These are phyloP conservation scores for Pleurotus giganteus DNA, from an alignment of 768 basidiomycete genomes.

Conservation along the genomic window DNA sequence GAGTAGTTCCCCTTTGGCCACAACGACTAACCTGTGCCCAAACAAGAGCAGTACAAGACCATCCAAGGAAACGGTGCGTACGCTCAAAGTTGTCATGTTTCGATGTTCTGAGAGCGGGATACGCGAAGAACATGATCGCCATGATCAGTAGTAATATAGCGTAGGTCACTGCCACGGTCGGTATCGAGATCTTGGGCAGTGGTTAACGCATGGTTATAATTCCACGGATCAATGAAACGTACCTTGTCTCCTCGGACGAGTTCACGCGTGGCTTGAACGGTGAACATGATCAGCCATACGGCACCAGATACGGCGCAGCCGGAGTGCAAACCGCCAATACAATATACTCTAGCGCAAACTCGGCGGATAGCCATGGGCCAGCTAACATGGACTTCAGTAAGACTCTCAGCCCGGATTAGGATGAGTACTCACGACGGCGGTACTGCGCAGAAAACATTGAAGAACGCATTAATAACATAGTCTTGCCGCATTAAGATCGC, in stretches of 20 bases:
- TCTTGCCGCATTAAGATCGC: constrained; percentile 51
- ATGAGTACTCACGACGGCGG: constrained; percentile 41
- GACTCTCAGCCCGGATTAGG: neutral
- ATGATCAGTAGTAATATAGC: constrained; percentile 22
- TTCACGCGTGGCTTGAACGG: constrained; percentile 51
- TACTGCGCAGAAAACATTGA: constrained; percentile 47
- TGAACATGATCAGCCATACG: constrained; percentile 50
- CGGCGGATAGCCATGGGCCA: constrained; percentile 56
- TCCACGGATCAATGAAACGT: constrained; percentile 7
- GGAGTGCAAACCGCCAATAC: constrained; percentile 59
- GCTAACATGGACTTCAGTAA: constrained; percentile 23
- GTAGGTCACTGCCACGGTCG: constrained; percentile 15
- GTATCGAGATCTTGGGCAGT: neutral
- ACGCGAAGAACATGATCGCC: constrained; percentile 36
- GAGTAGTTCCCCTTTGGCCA: neutral
- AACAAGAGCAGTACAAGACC: constrained; percentile 39
- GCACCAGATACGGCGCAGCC: constrained; percentile 54
- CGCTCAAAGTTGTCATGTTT: constrained; percentile 41
- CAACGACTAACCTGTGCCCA: constrained; percentile 34
- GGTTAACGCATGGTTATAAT: neutral
- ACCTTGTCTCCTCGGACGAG: constrained; percentile 36
- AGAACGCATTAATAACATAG: constrained; percentile 58
- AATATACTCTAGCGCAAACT: constrained; percentile 53
- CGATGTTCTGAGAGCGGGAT: constrained; percentile 34
- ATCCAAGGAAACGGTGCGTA: constrained; percentile 45